Conservation (phyloP, 2,329 filamentous ascomycete species). For the Xylariaceae sp. region DNA sequence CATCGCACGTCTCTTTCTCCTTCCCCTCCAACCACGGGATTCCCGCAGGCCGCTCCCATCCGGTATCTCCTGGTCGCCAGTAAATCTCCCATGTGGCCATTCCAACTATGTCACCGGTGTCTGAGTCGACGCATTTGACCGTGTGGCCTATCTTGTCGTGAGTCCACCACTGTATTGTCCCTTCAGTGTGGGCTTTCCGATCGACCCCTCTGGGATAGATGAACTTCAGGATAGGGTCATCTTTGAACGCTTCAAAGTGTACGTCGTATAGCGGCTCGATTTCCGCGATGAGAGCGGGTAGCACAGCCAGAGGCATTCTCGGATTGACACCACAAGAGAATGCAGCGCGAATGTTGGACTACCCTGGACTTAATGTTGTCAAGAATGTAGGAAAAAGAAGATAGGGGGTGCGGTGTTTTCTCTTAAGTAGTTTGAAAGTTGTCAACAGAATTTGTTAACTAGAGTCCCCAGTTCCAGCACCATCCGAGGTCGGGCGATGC, state of each 20-base stretch:
- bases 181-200: slow-evolving; percentile 16
- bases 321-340: not conserved
- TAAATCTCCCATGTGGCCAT: slow-evolving; percentile 35
- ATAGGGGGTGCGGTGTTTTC: too few relatives aligned
- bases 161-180: slow-evolving; percentile 16
- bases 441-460: too few relatives aligned
- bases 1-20: slow-evolving; percentile 24
- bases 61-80: slow-evolving; percentile 26
- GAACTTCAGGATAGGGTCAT: slow-evolving; percentile 20
- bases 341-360: not conserved
- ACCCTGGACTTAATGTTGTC: not conserved
- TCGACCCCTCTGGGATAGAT: slow-evolving; percentile 19
- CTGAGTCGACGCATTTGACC: slow-evolving; percentile 31
- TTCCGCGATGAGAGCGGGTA: slow-evolving; percentile 29
- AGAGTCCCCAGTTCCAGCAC: not conserved
- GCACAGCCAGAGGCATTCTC: slow-evolving; percentile 29
- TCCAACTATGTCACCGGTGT: slow-evolving; percentile 30
- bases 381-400: too few relatives aligned
- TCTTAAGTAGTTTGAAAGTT: too few relatives aligned
- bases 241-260: slow-evolving; percentile 31
- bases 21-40: slow-evolving; percentile 29
- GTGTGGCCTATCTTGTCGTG: slow-evolving; percentile 22
- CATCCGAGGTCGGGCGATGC: not conserved
- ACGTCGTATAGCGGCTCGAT: slow-evolving; percentile 29
- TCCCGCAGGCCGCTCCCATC: slow-evolving; percentile 26